These are phyloP conservation scores for Backusella mclennaniae DNA, from an alignment of 192 early-diverging fungal species.

Conservation along the genomic window DNA sequence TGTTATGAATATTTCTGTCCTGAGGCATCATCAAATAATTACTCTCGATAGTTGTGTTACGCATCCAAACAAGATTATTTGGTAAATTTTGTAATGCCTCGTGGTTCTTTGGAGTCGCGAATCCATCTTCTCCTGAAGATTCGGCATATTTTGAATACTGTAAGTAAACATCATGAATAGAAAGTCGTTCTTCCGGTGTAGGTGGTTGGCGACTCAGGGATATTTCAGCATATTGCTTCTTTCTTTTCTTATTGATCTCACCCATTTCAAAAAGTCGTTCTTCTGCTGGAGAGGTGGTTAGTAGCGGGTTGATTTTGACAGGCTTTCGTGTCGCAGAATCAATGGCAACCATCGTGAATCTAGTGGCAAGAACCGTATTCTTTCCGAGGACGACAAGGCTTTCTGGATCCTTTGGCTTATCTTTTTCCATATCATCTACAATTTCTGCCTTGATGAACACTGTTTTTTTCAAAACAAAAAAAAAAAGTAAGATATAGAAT, in stretches of 20 bases:
- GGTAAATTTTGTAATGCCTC: constrained; percentile 24
- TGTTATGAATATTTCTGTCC: constrained; percentile 79
- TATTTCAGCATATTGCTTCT: constrained; percentile 36
- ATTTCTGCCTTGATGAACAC: not conserved
- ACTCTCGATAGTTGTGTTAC: constrained; percentile 70
- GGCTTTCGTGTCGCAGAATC: constrained; percentile 70
- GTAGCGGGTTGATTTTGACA: constrained; percentile 70
- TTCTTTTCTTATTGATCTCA: constrained; percentile 60
- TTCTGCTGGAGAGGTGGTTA: constrained; percentile 70
- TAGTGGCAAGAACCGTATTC: constrained; percentile 69
- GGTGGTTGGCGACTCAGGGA: constrained; percentile 70
- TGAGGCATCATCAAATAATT: constrained; percentile 63
- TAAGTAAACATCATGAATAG: constrained; percentile 79
- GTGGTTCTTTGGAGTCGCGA: not conserved
- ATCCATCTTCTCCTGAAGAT: constrained; percentile 20
- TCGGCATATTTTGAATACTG: constrained; percentile 59
- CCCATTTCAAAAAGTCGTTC: constrained; percentile 67
- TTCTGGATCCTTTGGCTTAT: not conserved
- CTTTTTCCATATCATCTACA: not conserved
- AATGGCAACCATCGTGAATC: constrained; percentile 89
- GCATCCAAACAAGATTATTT: constrained; percentile 64
- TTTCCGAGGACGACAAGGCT: not conserved
- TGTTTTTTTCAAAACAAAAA: not conserved
- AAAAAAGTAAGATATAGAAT: too few species aligned
- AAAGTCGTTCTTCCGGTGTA: constrained; percentile 69